phyloP scores from a whole-genome alignment of 768 basidiomycete species.

The Calocera cornea region DNA sequence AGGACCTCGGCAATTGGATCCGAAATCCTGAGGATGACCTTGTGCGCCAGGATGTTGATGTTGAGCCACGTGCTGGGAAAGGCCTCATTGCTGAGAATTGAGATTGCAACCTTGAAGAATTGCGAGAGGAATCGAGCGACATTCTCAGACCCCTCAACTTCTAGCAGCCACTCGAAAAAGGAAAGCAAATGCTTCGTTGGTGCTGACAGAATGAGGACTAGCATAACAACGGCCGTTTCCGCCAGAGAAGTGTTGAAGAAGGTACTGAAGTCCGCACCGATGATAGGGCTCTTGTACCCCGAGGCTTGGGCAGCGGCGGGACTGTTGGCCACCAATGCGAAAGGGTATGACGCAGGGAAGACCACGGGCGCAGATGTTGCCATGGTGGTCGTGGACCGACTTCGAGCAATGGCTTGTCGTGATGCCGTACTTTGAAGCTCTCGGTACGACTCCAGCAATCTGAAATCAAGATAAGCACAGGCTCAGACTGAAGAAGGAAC shows the following conservation, averaged over 20 bases:
- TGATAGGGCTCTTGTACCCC: conserved; percentile 20
- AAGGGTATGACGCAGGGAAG: conserved; percentile 90
- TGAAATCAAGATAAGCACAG: conserved; percentile 21
- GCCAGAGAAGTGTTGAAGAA: conserved; percentile 65
- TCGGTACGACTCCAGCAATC: conserved; percentile 74
- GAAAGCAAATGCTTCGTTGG: conserved; percentile 61
- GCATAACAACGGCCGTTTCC: conserved; percentile 72
- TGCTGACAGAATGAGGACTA: conserved; percentile 68
- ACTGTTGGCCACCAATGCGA: conserved; percentile 58
- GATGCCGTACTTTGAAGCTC: conserved; percentile 64
- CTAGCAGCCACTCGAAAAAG: conserved; percentile 66
- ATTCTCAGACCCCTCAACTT: conserved; percentile 79
- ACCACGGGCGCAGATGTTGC: conserved; percentile 55
- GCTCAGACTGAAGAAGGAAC: neutral
- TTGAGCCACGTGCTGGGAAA: conserved; percentile 89
- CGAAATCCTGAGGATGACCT: conserved; percentile 76
- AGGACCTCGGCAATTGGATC: conserved; percentile 67
- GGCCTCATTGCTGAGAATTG: conserved; percentile 73
- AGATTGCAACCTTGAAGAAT: conserved; percentile 67
- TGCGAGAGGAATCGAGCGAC: conserved; percentile 56
- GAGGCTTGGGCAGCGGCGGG: conserved; percentile 35
- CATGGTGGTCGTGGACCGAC: conserved; percentile 42
- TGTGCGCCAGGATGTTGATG: conserved; percentile 76
- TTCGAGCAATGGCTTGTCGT: conserved; percentile 53
- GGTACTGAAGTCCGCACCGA: conserved; percentile 28